Conservation (phyloP, 768 basidiomycete species). For the Tulasnella sp. region DNA sequence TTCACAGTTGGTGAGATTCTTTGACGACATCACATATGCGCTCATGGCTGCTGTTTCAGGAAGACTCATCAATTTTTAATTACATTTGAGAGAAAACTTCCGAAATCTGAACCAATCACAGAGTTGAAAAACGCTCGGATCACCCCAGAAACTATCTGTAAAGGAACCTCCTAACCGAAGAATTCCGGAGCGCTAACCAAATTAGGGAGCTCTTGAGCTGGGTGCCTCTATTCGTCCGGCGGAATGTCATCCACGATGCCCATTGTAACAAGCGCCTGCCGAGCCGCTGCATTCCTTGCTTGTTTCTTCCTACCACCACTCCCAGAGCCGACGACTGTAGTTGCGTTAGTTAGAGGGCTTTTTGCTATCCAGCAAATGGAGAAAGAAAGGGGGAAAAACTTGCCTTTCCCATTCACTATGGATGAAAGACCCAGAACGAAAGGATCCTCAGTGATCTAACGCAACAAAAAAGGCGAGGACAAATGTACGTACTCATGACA, state of each 20-base stretch:
- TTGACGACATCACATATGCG: neutral
- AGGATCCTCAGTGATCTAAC: neutral
- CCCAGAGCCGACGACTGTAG: neutral
- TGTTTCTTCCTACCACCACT: neutral
- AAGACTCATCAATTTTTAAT: neutral
- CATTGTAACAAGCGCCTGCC: neutral
- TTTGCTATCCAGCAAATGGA: neutral
- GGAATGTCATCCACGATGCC: neutral
- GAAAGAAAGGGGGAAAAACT: neutral
- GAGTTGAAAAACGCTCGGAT: no score
- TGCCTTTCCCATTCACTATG: neutral
- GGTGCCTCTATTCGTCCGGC: neutral
- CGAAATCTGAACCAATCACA: no score
- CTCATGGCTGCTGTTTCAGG: neutral
- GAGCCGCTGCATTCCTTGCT: neutral
- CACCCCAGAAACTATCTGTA: no score
- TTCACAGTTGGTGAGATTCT: neutral
- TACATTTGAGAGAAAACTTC: no score
- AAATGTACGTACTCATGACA: neutral
- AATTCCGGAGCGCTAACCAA: no score
- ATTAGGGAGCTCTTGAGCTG: no score
- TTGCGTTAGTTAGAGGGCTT: neutral
- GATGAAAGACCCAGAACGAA: neutral
- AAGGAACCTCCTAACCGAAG: no score
- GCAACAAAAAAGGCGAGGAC: neutral